phyloP scores from a whole-genome alignment of 148 eudicot species.

The Camellia granthamiana region DNA sequence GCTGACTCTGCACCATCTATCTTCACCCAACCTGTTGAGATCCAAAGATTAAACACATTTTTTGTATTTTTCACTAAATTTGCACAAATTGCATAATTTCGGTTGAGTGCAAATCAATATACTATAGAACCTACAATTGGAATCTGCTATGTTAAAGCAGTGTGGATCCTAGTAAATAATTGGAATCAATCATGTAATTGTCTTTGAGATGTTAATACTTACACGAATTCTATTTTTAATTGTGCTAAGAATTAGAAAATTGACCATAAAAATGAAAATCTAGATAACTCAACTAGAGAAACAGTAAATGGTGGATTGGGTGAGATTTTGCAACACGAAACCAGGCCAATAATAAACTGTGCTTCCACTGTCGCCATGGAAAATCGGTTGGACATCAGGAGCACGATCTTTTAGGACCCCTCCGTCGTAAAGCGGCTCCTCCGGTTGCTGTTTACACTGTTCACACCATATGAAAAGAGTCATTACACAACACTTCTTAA shows the following conservation, averaged over 20 bases:
- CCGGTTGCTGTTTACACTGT: constrained; percentile 42
- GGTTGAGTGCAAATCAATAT: not conserved
- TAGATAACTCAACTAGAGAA: constrained; percentile 44
- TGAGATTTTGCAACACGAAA: constrained; percentile 38
- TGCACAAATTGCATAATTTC: not conserved
- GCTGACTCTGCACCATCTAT: constrained; percentile 47
- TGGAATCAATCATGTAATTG: not conserved
- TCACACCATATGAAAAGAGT: not conserved
- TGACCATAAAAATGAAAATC: not conserved
- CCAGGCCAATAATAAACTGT: constrained; percentile 22
- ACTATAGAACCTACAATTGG: too few species aligned
- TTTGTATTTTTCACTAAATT: not conserved
- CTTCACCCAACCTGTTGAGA: constrained; percentile 63
- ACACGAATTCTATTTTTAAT: too few species aligned
- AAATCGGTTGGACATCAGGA: constrained; percentile 3
- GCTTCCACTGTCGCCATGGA: constrained; percentile 13
- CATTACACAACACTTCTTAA: not conserved
- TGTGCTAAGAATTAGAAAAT: not conserved
- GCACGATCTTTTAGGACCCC: constrained; percentile 30
- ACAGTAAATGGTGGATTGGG: constrained; percentile 25
- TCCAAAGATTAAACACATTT: not conserved
- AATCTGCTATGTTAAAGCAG: not conserved
- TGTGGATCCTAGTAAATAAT: not conserved
- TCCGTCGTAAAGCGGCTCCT: constrained; percentile 46
- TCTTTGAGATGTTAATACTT: not conserved